Percentiles rank a stretch among this genome's conserved stretches.
Evolutionary conservation across 192 early-diverging fungal species (phyloP).

Genomic region (Thamnidium elegans): DNA sequence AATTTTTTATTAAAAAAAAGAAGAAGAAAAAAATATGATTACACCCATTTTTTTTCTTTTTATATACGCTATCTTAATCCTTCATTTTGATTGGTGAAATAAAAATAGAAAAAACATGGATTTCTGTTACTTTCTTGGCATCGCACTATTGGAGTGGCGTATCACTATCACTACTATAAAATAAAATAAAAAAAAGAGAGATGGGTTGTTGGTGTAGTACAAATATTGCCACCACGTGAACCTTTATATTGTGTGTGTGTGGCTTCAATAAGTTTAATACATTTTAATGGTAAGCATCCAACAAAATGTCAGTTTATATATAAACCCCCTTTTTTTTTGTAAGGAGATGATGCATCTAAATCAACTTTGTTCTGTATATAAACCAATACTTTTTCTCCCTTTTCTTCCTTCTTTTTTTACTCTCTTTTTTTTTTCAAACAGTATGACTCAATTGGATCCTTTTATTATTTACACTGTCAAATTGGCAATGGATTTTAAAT

Average conservation of each 20-base stretch:
- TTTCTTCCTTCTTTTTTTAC: neutral
- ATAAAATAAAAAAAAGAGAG: too few species aligned
- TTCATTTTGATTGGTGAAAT: neutral
- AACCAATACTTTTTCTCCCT: too few species aligned
- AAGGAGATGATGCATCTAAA: neutral
- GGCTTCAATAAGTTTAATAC: too few species aligned
- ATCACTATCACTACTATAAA: neutral
- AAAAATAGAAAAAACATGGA: slow-evolving; percentile 1
- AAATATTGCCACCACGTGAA: too few species aligned
- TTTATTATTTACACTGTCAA: slow-evolving; percentile 14
- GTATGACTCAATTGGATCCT: slow-evolving; percentile 14
- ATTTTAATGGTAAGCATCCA: too few species aligned
- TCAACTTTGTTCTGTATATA: neutral
- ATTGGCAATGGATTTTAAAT: slow-evolving; percentile 13
- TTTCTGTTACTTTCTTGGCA: neutral
- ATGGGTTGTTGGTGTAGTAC: too few species aligned
- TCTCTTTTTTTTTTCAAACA: neutral
- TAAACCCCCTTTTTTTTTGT: neutral
- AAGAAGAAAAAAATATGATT: neutral
- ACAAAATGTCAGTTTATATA: slow-evolving; percentile 6
- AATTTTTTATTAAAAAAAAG: neutral
- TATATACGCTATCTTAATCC: neutral
- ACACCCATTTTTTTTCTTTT: neutral
- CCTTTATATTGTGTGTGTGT: neutral
- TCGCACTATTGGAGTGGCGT: too few species aligned